Conservation (phyloP, 179 eudicot species). For the Beta lomatogona region DNA sequence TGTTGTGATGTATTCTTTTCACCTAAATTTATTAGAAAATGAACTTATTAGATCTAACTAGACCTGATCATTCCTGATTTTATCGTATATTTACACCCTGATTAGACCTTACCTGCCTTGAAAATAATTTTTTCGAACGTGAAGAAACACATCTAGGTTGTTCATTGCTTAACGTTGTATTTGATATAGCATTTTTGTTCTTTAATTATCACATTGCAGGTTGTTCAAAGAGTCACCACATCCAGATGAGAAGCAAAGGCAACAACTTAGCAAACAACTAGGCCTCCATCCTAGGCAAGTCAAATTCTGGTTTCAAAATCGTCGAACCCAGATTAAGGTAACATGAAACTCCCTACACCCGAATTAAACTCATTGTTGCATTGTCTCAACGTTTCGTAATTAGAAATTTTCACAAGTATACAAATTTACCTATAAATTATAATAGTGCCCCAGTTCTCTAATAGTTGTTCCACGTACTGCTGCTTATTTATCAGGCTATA, state of each 20-base stretch:
- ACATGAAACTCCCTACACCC: neutral
- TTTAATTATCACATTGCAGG: constrained; percentile 36
- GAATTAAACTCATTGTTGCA: neutral
- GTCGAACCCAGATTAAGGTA: constrained; percentile 98
- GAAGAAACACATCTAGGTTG: neutral
- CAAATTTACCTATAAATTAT: too few species aligned
- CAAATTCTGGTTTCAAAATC: constrained; percentile 99
- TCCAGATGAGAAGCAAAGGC: constrained; percentile 99
- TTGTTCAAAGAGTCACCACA: constrained; percentile 98
- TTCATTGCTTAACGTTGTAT: neutral
- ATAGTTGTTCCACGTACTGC: neutral
- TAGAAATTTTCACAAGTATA: too few species aligned
- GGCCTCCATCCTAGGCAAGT: constrained; percentile 98
- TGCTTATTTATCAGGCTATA: constrained; percentile 63
- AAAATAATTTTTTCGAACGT: too few species aligned
- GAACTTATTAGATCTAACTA: too few species aligned
- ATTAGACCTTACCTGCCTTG: too few species aligned
- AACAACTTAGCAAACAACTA: constrained; percentile 89
- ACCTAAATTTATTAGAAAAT: too few species aligned
- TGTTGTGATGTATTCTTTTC: too few species aligned
- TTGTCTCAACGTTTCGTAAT: neutral
- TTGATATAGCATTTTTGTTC: neutral
- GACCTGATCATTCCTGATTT: too few species aligned
- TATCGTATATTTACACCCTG: too few species aligned
- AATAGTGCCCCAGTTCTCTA: neutral